A percentile compares a stretch with the other conserved stretches of the same genome.
These are phyloP conservation scores for Alternaria tenuissima DNA, from an alignment of 2,329 filamentous ascomycete species.

Conservation along the genomic window DNA sequence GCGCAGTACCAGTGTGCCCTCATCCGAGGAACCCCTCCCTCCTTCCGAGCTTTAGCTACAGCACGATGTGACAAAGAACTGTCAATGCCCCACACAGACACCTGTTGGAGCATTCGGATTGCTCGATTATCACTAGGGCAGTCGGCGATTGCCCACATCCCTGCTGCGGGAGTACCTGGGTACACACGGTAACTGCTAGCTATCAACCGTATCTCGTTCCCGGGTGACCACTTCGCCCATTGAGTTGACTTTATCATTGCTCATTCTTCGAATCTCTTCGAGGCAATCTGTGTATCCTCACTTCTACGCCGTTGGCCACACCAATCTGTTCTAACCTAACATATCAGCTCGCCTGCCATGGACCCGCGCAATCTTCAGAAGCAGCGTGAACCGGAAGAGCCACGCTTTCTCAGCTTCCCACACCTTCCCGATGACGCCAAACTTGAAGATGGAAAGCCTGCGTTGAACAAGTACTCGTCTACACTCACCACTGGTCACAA, in stretches of 20 bases:
- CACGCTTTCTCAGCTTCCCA: slow-evolving; percentile 65
- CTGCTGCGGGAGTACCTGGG: slow-evolving; percentile 29
- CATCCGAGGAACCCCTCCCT: slow-evolving; percentile 30
- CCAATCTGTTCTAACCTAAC: neutral
- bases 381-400: slow-evolving; percentile 49
- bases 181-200: slow-evolving; percentile 29
- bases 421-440: slow-evolving; percentile 62
- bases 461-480: slow-evolving; percentile 86
- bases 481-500: slow-evolving; percentile 85
- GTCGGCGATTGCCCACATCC: slow-evolving; percentile 22
- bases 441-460: slow-evolving; percentile 65
- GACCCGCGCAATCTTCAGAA: slow-evolving; percentile 49
- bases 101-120: slow-evolving; percentile 24
- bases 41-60: slow-evolving; percentile 20
- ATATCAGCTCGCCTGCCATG: slow-evolving; percentile 34
- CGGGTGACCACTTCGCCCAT: slow-evolving; percentile 16
- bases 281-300: neutral
- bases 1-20: slow-evolving; percentile 20
- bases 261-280: neutral
- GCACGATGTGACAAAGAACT: slow-evolving; percentile 16
- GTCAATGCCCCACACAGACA: slow-evolving; percentile 27
- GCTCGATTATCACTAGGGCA: slow-evolving; percentile 27
- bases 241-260: slow-evolving; percentile 2
- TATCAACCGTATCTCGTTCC: slow-evolving; percentile 33
- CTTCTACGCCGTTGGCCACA: neutral